Conservation (phyloP, 352 stramenopile species). For the Peronosclerospora sorghi region DNA sequence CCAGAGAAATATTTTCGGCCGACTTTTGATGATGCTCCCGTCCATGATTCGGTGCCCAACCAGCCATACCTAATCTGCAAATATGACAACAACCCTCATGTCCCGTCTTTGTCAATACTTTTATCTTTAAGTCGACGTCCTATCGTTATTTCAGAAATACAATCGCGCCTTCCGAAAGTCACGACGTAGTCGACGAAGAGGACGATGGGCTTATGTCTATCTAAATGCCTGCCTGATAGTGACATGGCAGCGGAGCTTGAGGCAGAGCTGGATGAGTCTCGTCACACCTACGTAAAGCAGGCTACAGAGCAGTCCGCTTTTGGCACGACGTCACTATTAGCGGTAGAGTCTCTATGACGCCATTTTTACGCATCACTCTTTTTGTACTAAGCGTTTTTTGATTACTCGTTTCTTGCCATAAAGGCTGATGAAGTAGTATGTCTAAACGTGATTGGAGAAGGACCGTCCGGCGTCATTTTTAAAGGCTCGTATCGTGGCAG, state of each 20-base stretch:
- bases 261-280: slow-evolving; percentile 64
- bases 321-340: slow-evolving; percentile 61
- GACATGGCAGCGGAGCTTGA: slow-evolving; percentile 81
- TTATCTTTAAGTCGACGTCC: too few species aligned
- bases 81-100: too few species aligned
- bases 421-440: slow-evolving; percentile 80
- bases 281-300: slow-evolving; percentile 42
- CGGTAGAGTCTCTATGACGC: slow-evolving; percentile 20
- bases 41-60: too few species aligned
- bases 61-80: too few species aligned
- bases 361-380: neutral
- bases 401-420: neutral
- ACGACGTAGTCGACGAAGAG: too few species aligned
- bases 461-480: slow-evolving; percentile 70
- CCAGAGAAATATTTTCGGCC: too few species aligned
- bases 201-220: slow-evolving; percentile 79
- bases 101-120: too few species aligned
- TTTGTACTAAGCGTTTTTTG: neutral
- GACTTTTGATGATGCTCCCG: too few species aligned
- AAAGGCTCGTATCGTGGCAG: slow-evolving; percentile 80
- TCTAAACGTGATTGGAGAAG: slow-evolving; percentile 66
- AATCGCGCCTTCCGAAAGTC: too few species aligned
- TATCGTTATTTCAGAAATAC: too few species aligned
- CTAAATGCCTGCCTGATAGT: slow-evolving; percentile 69
- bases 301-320: slow-evolving; percentile 39